These are phyloP conservation scores for Aspergillus sp. DNA, from an alignment of 2,329 filamentous ascomycete species.

Conservation along the genomic window DNA sequence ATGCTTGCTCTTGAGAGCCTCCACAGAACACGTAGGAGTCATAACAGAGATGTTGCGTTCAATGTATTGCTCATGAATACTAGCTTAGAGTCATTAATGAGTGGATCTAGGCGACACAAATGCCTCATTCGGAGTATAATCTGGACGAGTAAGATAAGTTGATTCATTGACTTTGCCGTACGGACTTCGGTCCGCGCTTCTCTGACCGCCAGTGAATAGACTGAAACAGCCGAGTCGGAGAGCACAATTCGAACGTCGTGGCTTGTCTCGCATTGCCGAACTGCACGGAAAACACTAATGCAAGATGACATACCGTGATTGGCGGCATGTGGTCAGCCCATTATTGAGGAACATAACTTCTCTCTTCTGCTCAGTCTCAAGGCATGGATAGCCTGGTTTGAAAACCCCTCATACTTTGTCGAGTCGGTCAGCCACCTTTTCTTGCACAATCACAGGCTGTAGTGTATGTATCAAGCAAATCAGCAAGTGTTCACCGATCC, in stretches of 20 bases:
- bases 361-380: too few species aligned
- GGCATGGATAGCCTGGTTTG: too few species aligned
- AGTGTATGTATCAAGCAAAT: background rate
- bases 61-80: background rate
- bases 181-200: background rate
- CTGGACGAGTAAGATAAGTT: background rate
- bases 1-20: background rate
- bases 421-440: background rate
- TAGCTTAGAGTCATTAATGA: background rate
- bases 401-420: background rate
- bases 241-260: background rate
- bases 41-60: background rate
- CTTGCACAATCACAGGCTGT: background rate
- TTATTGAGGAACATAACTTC: background rate
- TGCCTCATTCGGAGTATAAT: background rate
- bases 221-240: background rate
- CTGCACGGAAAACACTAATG: background rate
- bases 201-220: background rate
- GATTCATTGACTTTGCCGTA: background rate
- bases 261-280: background rate
- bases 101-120: background rate
- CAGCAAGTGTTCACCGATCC: too few species aligned
- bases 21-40: too few species aligned
- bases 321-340: background rate
- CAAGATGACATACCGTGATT: background rate